Conservation (phyloP, 495 filamentous ascomycete genomes). For the Sporormia fimetaria region DNA sequence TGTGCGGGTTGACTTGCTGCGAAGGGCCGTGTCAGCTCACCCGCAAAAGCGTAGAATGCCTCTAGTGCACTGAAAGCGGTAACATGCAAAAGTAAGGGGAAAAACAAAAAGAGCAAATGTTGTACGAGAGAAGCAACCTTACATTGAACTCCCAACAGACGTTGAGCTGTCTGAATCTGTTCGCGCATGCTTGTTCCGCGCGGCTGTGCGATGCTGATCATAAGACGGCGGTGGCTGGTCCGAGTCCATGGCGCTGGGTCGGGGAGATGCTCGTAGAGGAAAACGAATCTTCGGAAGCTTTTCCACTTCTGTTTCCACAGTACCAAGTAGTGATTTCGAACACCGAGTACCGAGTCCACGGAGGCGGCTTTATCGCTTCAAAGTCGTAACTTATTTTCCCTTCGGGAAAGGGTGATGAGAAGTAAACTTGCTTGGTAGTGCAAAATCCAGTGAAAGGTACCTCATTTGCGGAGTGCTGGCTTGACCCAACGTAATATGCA, state of each 20-base stretch:
- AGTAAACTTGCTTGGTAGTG: too few relatives aligned
- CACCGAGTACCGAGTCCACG: too few relatives aligned
- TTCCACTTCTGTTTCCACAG: too few relatives aligned
- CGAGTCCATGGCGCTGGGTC: constrained; percentile 26
- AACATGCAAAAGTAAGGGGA: not conserved
- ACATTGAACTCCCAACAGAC: constrained; percentile 21
- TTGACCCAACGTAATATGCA: too few relatives aligned
- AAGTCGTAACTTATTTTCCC: too few relatives aligned
- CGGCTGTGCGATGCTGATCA: constrained; percentile 23
- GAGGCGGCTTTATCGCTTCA: too few relatives aligned
- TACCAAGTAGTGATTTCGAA: too few relatives aligned
- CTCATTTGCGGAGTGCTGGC: too few relatives aligned
- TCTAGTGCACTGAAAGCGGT: not conserved
- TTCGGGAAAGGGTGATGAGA: too few relatives aligned
- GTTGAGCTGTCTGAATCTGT: constrained; percentile 17
- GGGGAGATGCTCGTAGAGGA: constrained; percentile 15
- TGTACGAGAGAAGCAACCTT: constrained; percentile 8
- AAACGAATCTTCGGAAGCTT: too few relatives aligned
- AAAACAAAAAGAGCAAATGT: not conserved
- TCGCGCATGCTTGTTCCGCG: constrained; percentile 14
- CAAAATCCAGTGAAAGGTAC: too few relatives aligned
- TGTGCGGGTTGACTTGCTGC: constrained; percentile 19
- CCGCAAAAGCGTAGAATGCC: not conserved
- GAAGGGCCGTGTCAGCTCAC: not conserved
- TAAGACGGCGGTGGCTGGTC: constrained; percentile 26